These are phyloP conservation scores for Hygrophorus russula DNA, from an alignment of 768 basidiomycete genomes.

Conservation along the genomic window DNA sequence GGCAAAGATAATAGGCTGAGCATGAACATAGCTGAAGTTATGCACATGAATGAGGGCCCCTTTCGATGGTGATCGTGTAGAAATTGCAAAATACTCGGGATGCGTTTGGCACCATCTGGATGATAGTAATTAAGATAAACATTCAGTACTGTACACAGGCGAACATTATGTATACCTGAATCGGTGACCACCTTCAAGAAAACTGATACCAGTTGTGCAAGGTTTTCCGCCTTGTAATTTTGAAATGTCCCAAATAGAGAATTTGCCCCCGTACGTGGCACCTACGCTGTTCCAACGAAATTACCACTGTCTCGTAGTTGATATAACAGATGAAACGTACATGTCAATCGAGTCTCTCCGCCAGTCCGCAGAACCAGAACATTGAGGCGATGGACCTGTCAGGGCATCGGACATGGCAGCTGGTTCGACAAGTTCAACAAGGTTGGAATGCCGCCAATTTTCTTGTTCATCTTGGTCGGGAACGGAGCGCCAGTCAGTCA, in stretches of 20 bases:
- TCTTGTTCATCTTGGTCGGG: slow-evolving; percentile 41
- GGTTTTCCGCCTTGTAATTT: slow-evolving; percentile 69
- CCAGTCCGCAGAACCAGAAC: slow-evolving; percentile 61
- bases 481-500: slow-evolving; percentile 79
- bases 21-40: slow-evolving; percentile 52
- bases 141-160: neutral
- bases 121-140: neutral
- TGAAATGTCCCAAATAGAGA: slow-evolving; percentile 68
- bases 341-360: slow-evolving; percentile 57
- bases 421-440: slow-evolving; percentile 68
- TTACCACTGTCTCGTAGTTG: slow-evolving; percentile 1
- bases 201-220: slow-evolving; percentile 44
- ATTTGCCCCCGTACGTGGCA: slow-evolving; percentile 59
- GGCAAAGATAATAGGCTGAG: slow-evolving; percentile 48
- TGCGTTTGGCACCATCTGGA: slow-evolving; percentile 68
- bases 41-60: slow-evolving; percentile 65
- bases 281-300: slow-evolving; percentile 44
- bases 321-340: slow-evolving; percentile 29
- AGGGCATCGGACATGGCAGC: slow-evolving; percentile 43
- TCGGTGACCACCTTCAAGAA: slow-evolving; percentile 51
- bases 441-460: slow-evolving; percentile 48
- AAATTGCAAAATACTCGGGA: slow-evolving; percentile 70
- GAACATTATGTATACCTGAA: slow-evolving; percentile 45
- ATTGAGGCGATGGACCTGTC: slow-evolving; percentile 31
- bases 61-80: slow-evolving; percentile 41